Evolutionary conservation across 192 early-diverging fungal species (phyloP).

Genomic region (Gonapodya prolifera): DNA sequence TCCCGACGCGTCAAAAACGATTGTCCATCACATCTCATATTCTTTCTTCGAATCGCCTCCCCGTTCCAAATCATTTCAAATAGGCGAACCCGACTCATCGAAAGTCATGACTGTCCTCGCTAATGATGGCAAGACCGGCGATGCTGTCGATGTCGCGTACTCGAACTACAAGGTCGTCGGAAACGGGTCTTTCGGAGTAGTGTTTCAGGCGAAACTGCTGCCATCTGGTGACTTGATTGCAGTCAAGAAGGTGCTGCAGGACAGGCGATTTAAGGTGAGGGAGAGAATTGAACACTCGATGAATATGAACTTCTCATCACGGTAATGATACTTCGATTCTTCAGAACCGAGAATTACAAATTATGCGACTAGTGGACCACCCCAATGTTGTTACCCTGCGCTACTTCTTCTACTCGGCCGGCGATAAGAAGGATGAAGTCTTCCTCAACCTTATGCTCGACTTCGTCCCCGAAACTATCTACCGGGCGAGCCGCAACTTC

Average conservation of each 20-base stretch:
- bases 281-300: too few species aligned
- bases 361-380: conserved; percentile 85
- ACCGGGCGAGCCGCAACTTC: conserved; percentile 81
- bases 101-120: conserved; percentile 51
- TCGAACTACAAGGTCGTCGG: conserved; percentile 88
- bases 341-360: conserved; percentile 83
- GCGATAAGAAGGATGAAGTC: conserved; percentile 89
- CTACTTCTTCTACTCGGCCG: conserved; percentile 90
- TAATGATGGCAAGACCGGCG: conserved; percentile 74
- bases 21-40: not conserved
- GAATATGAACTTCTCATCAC: too few species aligned
- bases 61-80: conserved; percentile 1
- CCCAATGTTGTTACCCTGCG: conserved; percentile 83
- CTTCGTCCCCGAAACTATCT: conserved; percentile 93
- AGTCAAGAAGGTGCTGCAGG: conserved; percentile 97
- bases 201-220: conserved; percentile 84
- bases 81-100: not conserved
- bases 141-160: conserved; percentile 76
- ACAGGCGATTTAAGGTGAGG: conserved; percentile 90
- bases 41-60: conserved; percentile 15
- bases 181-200: conserved; percentile 97
- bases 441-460: conserved; percentile 94
- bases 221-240: conserved; percentile 71
- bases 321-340: too few species aligned
- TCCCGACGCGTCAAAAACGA: not conserved